These are phyloP conservation scores for Pseudomicrostroma phylloplanum DNA, from an alignment of 1,284 basidiomycete genomes.

Conservation along the genomic window DNA sequence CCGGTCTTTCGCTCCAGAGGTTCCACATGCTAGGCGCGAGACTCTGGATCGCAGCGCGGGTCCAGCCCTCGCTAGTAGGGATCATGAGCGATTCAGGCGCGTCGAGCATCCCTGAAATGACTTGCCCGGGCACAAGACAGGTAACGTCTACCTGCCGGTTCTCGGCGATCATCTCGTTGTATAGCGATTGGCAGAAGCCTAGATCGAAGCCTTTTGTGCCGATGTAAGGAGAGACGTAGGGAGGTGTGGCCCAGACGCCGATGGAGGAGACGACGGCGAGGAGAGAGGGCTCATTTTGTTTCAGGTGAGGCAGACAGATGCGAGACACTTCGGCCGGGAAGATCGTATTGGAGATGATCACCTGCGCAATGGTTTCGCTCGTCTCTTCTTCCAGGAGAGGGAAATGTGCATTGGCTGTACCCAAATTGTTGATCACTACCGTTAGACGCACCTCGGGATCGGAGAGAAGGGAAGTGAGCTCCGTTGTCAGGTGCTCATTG, in stretches of 20 bases:
- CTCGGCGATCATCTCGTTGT: conserved; percentile 17
- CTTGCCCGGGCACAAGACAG: conserved; percentile 17
- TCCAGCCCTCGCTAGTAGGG: conserved; percentile 11
- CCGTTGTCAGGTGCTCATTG: conserved; percentile 6
- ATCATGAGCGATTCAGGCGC: conserved; percentile 13
- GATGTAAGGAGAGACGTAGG: conserved; percentile 15
- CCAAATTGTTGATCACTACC: conserved; percentile 18
- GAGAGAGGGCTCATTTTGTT: conserved; percentile 14
- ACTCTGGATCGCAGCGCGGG: conserved; percentile 7
- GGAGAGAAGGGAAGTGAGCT: conserved; percentile 7
- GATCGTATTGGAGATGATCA: conserved; percentile 16
- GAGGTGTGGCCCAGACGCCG: conserved; percentile 17
- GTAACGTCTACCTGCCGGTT: conserved; percentile 15
- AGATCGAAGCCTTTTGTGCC: conserved; percentile 19
- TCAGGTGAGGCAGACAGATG: conserved; percentile 14
- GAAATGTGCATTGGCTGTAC: conserved; percentile 10
- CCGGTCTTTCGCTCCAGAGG: conserved; percentile 4
- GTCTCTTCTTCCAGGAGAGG: conserved; percentile 14
- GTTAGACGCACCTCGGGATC: conserved; percentile 9
- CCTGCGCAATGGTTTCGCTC: conserved; percentile 10
- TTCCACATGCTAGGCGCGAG: conserved; percentile 6
- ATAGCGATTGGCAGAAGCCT: conserved; percentile 15
- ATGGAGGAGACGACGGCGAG: conserved; percentile 18
- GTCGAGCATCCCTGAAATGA: conserved; percentile 16
- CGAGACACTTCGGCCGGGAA: conserved; percentile 17